Base-by-base conservation (phyloP, 2,329 filamentous ascomycete species). In the Diaporthe australafricana region DNA sequence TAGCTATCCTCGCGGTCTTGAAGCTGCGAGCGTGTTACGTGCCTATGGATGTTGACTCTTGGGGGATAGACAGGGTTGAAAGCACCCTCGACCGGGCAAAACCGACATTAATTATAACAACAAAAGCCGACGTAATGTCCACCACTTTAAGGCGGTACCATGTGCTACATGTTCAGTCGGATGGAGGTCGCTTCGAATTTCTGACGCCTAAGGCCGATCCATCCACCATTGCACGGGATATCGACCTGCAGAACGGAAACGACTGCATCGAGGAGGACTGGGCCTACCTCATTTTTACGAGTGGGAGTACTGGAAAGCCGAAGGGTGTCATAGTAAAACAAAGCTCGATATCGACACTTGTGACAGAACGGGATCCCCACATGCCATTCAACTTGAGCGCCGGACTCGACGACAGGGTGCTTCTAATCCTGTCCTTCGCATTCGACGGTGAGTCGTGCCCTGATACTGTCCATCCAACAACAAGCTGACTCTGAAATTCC, bases 401-500 rank as follows among this genome's bases (percentile, higher is more conserved):
- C 3, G 55, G 22, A 11, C 14, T 3, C 1, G 55, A 38, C 2
- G 55, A 60, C 32, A 60, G 55, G 5, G 55, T 60, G 22, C 55
- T 60, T 27, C 14, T 60, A 8, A 60, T 60, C 16, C 42, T 60
- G 12, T 60, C 55, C 1, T 60, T 60, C 12, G 55, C 55, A 27
- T 60, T 60, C 27, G 55, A 60, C 9, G 55, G 55, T 60, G 3
- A 60, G 55, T 27, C 2, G 4, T 27, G 3, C 14, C 35, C 22
- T 6, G 0, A 2, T 14, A 3, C 1, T 11, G 2, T 12, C n/a
- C 2, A 0, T 20, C 5, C 2, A 9, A 30, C 6, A 14, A 3
- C 20, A 2, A 20, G 0, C 14, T 20, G 35, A 27, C 35, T 42
- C 8, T 27, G 16, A 4, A 14, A 30, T 27, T 0, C 5, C 0